phyloP scores from a whole-genome alignment of 2,329 filamentous ascomycete genomes.

The Thermoascus crustaceus region DNA sequence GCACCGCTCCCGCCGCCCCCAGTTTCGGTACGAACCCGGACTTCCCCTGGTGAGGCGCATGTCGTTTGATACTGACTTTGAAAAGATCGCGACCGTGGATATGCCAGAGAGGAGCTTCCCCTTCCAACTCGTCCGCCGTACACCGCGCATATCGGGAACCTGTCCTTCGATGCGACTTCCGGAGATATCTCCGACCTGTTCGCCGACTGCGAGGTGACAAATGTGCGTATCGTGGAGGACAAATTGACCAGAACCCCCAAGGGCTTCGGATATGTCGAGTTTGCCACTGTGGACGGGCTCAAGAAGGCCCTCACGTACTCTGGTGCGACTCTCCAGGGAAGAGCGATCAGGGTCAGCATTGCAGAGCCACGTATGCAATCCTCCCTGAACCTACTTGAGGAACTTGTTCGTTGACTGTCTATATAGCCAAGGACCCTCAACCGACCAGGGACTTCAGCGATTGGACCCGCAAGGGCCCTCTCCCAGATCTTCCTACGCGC shows the following conservation, averaged over 20 bases:
- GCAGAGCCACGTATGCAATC: slow-evolving; percentile 84
- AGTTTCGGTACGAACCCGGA: slow-evolving; percentile 22
- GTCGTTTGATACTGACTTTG: slow-evolving; percentile 7
- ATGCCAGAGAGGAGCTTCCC: slow-evolving; percentile 61
- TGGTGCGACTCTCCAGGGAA: slow-evolving; percentile 73
- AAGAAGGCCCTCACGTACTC: slow-evolving; percentile 83
- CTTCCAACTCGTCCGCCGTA: slow-evolving; percentile 88
- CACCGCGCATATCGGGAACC: slow-evolving; percentile 92
- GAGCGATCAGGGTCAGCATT: slow-evolving; percentile 86
- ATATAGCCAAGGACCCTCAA: slow-evolving; percentile 75
- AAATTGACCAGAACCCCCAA: slow-evolving; percentile 89
- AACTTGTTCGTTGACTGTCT: slow-evolving; percentile 25
- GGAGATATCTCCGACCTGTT: slow-evolving; percentile 83
- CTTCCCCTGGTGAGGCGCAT: slow-evolving; percentile 8
- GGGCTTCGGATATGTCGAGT: slow-evolving; percentile 97
- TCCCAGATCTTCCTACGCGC: slow-evolving; percentile 62
- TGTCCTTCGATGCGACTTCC: slow-evolving; percentile 86
- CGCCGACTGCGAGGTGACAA: slow-evolving; percentile 72
- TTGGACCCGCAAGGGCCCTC: slow-evolving; percentile 89
- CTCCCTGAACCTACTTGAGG: neutral
- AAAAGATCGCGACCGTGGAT: slow-evolving; percentile 31
- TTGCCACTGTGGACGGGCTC: slow-evolving; percentile 75
- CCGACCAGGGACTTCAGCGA: slow-evolving; percentile 67
- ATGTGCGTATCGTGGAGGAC: slow-evolving; percentile 93
- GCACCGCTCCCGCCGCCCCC: slow-evolving; percentile 26